These are phyloP conservation scores for Coelastrella sp. DNA, from an alignment of 139 green algal genomes.

Conservation along the genomic window DNA sequence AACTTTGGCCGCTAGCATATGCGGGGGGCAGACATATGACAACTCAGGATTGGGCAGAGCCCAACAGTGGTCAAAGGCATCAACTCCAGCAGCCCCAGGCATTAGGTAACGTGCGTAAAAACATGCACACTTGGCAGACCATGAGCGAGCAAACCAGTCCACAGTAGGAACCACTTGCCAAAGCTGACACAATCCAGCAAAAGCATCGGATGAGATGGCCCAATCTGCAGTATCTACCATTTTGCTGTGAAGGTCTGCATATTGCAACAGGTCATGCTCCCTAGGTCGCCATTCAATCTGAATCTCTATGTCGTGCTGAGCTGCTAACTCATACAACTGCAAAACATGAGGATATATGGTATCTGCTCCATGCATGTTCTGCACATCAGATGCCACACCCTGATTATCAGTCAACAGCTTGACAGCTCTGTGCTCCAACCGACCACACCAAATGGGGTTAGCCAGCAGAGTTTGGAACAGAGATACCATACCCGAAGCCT, in stretches of 20 bases:
- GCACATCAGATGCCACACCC: neutral
- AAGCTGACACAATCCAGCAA: neutral
- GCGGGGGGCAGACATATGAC: no score
- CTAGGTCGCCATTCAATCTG: conserved; percentile 16
- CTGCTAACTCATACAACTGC: conserved; percentile 1
- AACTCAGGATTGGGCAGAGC: no score
- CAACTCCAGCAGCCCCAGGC: conserved; percentile 1
- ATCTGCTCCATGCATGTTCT: neutral
- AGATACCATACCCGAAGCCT: conserved; percentile 5
- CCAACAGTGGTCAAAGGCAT: conserved; percentile 31
- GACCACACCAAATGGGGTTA: neutral
- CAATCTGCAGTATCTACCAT: conserved; percentile 27
- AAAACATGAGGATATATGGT: neutral
- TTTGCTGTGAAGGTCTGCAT: conserved; percentile 23
- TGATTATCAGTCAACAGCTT: conserved; percentile 32
- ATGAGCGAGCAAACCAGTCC: conserved; percentile 36
- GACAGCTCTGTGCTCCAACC: neutral
- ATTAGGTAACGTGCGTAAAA: conserved; percentile 17
- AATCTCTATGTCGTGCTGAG: conserved; percentile 14
- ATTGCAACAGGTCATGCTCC: conserved; percentile 16
- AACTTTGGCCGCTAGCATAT: no score
- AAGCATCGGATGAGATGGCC: neutral
- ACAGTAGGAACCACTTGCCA: neutral
- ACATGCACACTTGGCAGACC: conserved; percentile 5
- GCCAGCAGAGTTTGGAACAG: neutral